Base-by-base conservation (phyloP, 352 stramenopile genomes). In the Globisporangium cystogenes region DNA sequence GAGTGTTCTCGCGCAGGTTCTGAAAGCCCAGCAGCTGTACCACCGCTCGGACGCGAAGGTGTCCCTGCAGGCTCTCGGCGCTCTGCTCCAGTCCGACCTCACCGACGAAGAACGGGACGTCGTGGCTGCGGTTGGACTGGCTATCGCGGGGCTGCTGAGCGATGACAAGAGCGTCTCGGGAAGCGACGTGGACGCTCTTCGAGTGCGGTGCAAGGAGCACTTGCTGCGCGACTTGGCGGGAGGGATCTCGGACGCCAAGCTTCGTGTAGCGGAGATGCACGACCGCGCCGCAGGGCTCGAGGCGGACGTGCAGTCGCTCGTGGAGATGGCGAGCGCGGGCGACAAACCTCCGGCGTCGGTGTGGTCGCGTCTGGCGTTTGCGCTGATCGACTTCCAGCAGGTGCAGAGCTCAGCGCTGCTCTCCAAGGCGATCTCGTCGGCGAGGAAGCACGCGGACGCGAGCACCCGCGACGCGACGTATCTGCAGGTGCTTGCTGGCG, bases 181-280 rank as follows among this genome's bases (percentile, higher is more conserved):
- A 18, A 24, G 37, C n/a, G 29, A 42, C 8, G 46, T 52, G 31
- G 48, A 51, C 4, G 20, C 18, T 26, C 43, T 79, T 2, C 57
- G 56, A 15, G 18, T 27, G 20, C 24, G 51, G 12, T 74, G 70
- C 39, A 81, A 74, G 39, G 53, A 72, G 7, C 63, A 58, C 14
- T 55, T 81, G 16, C 33, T 76, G 36, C 16, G 23, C 15, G 47
- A 44, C 18, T 2, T 52, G 27, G 20, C 41, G 14, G 35, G 26
- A 18, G 33, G 36, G 1, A 23, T 62, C 41, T 23, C 55, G 15
- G 26, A 16, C 16, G 40, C 27, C 3, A 68, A 69, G 39, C 42
- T 70, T 8, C 68, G 47, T 18, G 54, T 79, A 20, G 51, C 79
- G 24, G 73, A 81, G 49, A 57, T 76, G 50, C 55, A 77, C 48